phyloP scores from a whole-genome alignment of 177 flowering plant genomes.

The Tripterygium wilfordii region DNA sequence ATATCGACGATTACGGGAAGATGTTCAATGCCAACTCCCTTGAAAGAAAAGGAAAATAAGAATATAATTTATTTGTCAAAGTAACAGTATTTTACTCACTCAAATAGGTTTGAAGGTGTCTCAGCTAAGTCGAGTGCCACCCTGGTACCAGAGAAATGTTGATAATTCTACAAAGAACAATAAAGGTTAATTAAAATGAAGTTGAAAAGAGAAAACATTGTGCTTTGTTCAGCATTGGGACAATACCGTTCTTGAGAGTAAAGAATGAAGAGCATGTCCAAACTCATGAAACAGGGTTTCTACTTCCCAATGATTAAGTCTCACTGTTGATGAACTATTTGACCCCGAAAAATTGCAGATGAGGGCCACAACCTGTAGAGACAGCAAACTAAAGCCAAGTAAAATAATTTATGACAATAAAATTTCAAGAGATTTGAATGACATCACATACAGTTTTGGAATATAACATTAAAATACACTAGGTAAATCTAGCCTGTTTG shows the following conservation, averaged over 20 bases:
- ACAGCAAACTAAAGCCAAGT: background rate
- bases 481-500: too few species aligned
- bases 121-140: too few species aligned
- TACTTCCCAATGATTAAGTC: slow-evolving; percentile 81
- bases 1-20: too few species aligned
- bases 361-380: slow-evolving; percentile 89
- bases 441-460: too few species aligned
- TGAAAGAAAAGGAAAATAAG: too few species aligned
- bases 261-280: slow-evolving; percentile 98
- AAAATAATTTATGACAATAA: background rate
- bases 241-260: slow-evolving; percentile 94
- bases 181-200: slow-evolving; percentile 2
- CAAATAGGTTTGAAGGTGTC: slow-evolving; percentile 91
- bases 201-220: background rate
- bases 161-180: slow-evolving; percentile 61
- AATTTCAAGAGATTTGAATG: too few species aligned
- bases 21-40: too few species aligned
- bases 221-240: background rate
- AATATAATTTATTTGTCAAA: background rate
- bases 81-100: slow-evolving; percentile 57
- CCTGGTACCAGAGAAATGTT: slow-evolving; percentile 98
- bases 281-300: slow-evolving; percentile 97
- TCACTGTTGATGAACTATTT: slow-evolving; percentile 38
- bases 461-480: too few species aligned
- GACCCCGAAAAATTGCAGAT: slow-evolving; percentile 84